Conservation (phyloP, 78 protist species). For the Dictyostelium firmibasis region DNA sequence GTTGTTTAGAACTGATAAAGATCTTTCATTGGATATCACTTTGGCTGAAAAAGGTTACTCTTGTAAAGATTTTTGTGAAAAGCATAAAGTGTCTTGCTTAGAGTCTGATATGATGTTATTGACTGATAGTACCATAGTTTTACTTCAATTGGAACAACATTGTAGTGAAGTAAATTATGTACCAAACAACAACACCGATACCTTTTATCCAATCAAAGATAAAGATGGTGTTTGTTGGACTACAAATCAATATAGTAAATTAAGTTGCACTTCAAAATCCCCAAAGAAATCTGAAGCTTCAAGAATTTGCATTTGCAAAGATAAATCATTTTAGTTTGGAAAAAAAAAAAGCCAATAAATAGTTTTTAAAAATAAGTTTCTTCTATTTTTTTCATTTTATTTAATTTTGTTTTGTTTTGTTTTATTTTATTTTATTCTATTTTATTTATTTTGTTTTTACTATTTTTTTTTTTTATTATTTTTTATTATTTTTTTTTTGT, state of each 20-base stretch:
- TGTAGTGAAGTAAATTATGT: not conserved
- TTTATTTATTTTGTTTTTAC: too few species aligned
- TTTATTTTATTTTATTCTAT: too few species aligned
- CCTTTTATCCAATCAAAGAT: not conserved
- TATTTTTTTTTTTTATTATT: too few species aligned
- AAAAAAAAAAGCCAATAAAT: not conserved
- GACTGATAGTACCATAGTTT: not conserved
- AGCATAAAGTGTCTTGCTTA: not conserved
- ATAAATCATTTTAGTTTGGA: not conserved
- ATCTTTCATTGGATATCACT: not conserved
- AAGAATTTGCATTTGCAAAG: constrained; percentile 28
- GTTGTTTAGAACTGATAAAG: constrained; percentile 8
- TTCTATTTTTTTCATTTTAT: too few species aligned
- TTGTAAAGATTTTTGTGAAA: constrained; percentile 17
- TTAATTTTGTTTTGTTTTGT: too few species aligned
- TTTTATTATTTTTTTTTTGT: too few species aligned
- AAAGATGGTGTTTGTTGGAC: constrained; percentile 17
- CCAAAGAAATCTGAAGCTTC: not conserved
- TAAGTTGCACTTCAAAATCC: constrained; percentile 2
- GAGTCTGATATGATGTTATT: constrained; percentile 40
- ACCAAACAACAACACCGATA: too few species aligned
- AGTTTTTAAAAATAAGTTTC: too few species aligned
- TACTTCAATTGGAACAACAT: not conserved
- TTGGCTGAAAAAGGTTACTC: not conserved
- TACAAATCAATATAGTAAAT: not conserved